Evolutionary conservation across 805 yeast species (phyloP), one percentile per base, ranked within the genome.

Genomic region (Kluyveromyces starmeri): DNA sequence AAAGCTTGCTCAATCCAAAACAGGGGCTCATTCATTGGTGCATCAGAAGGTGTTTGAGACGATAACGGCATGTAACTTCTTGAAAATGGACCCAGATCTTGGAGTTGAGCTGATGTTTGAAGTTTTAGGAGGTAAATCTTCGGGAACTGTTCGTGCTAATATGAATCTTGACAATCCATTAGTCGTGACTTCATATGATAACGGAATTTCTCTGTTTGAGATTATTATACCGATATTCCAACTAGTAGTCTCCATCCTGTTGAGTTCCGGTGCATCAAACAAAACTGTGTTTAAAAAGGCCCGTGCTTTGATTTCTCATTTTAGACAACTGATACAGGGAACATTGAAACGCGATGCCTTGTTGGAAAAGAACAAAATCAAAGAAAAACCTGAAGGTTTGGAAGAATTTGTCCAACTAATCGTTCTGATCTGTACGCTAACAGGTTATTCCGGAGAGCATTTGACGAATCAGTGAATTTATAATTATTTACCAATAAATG

Each of bases 221-320:
- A 59, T 83, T 13, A 63, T 83, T 26, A 68, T 78, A 21, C 92
- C 94, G 0, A 64, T 79, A 2, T 80, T 84, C 53, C 94, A 83
- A 47, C 59, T 85, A 30, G 63, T 84, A 3, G 57, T 75, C 7
- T 75, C 94, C 1, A 62, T 82, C 6, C 59, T 81, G 4, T 61
- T 86, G 7, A 73, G 94, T 2, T 71, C 83, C 65, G 95, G 95
- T 0, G 78, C 88, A 4, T 75, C 78, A 27, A 83, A 83, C 54
- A 68, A 65, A 39, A 65, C 71, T 1, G 75, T 81, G 11, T 63
- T 76, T 7, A 49, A 56, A 5, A 75, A 71, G 43, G 78, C 76
- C 0, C 65, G 62, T 34, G 63, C 57, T 4, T 53, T 85, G 28
- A 49, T 83, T 48, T 47, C 53, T 7, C 68, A 69, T 30, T 75